Percentiles rank a stretch among this genome's conserved stretches.
These are phyloP conservation scores for Syzygium jambos DNA, from an alignment of 345 rosid genomes.

Conservation along the genomic window DNA sequence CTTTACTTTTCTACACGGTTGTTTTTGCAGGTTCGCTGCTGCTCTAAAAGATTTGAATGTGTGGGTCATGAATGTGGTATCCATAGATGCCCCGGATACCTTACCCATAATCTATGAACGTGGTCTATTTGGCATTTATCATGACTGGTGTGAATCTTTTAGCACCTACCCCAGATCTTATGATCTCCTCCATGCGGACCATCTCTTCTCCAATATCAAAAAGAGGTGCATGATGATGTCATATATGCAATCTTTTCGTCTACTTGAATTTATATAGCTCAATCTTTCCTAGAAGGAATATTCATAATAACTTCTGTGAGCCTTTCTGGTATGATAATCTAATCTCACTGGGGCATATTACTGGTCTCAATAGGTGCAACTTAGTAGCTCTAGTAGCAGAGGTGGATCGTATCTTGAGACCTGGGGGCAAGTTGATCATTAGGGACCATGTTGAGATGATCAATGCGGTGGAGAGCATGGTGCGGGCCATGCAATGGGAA, in stretches of 20 bases:
- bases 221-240: conserved; percentile 37
- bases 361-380: conserved; percentile 45
- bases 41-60: conserved; percentile 71
- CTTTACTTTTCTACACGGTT: neutral
- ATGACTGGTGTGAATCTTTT: conserved; percentile 97
- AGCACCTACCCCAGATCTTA: conserved; percentile 95
- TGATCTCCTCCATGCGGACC: conserved; percentile 96
- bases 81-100: conserved; percentile 84
- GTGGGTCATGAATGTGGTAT: conserved; percentile 96
- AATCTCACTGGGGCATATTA: neutral
- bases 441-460: conserved; percentile 61
- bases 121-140: conserved; percentile 90
- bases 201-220: conserved; percentile 79
- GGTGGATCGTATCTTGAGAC: conserved; percentile 81
- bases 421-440: conserved; percentile 79
- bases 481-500: conserved; percentile 70
- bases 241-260: neutral
- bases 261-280: neutral
- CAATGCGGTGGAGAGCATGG: conserved; percentile 46
- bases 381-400: conserved; percentile 66
- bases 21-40: conserved; percentile 71
- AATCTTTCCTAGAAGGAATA: neutral
- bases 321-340: neutral
- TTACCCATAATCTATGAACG: conserved; percentile 85
- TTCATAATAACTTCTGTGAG: neutral